Base-by-base conservation (phyloP, 202 grass and related monocot species). In the Elaeis oleifera region DNA sequence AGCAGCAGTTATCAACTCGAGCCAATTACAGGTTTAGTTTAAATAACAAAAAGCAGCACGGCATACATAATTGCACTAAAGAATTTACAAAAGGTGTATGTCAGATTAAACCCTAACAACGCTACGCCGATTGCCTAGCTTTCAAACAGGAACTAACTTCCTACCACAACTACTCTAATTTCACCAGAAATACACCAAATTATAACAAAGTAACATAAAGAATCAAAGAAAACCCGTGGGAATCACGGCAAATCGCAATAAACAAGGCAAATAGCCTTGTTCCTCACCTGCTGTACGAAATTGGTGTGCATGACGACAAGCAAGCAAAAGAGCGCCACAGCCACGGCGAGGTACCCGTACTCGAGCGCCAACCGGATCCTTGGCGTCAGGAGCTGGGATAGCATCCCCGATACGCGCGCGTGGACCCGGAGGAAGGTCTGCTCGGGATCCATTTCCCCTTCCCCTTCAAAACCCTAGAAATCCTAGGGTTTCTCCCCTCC, bases 361-460 rank as follows among this genome's bases (percentile, higher is more conserved):
- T 97, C 94, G 54, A 97, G 74, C 68, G 79, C 79, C 69, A 97
- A 81, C 60, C 94, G 88, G 68, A 97, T 97, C 83, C 84, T 80
- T 5, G 85, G 94, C 65, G 84, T 97, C 51, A 97, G 94, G 58
- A 99, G 82, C 80, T 99, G 94, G 27, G 94, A 99, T 4, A 99
- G 80, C 94, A 92, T 99, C 65, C 88, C 94, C 6, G 94, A 99
- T 15, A 99, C 67, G 19, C 94, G 85, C 50, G 85, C 94, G 77
- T 99, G 94, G 63, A 99, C 94, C 71, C 94, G 79, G 50, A 99
- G 88, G 74, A 92, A 99, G 63, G 88, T 99, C 80, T 92, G 94
- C 79, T 99, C 94, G 59, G 88, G 85, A 92, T 99, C 94, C 94
- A 94, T 94, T 51, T 16, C 67, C 54, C 59, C 11, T 20, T 3